Percentiles rank a stretch among this genome's conserved stretches.
phyloP scores from a whole-genome alignment of 2,329 filamentous ascomycete species.

The Fusarium sp. region DNA sequence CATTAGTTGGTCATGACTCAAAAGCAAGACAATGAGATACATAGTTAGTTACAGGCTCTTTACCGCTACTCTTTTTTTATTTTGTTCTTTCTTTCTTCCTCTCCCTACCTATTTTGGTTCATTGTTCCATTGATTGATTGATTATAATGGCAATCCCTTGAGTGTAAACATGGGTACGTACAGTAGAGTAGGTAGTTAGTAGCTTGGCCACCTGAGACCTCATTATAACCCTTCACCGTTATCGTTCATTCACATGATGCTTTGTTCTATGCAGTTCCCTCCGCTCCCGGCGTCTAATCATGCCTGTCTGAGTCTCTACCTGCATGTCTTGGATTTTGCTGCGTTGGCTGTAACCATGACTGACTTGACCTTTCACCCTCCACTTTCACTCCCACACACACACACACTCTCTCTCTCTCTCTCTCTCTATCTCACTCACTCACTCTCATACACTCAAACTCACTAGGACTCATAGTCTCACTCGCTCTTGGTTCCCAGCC shows the following conservation, averaged over 20 bases:
- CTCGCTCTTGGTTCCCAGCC: conserved; percentile 19
- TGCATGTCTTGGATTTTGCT: conserved; percentile 38
- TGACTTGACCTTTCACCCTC: conserved; percentile 3
- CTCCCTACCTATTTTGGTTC: not conserved
- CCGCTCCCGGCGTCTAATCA: conserved; percentile 37
- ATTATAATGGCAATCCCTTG: not conserved
- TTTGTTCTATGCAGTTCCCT: conserved; percentile 31
- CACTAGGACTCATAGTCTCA: not conserved
- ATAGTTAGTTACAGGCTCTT: not conserved
- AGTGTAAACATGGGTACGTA: not conserved
- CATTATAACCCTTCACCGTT: not conserved
- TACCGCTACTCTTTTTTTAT: conserved; percentile 7
- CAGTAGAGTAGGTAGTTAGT: not conserved
- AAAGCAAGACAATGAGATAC: conserved; percentile 34
- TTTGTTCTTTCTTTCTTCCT: not conserved
- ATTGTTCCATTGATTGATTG: not conserved
- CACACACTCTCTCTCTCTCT: not conserved
- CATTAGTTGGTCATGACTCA: conserved; percentile 37
- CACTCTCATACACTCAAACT: not conserved
- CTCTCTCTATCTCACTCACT: not conserved
- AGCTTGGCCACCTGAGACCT: not conserved
- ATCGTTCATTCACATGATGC: conserved; percentile 38
- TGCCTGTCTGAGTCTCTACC: conserved; percentile 1
- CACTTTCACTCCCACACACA: conserved; percentile 5
- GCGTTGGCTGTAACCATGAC: conserved; percentile 29